Evolutionary conservation across 73 alveolate genomes (phyloP), one percentile per base, ranked within the genome.

Genomic region (Paramecium bursaria): DNA sequence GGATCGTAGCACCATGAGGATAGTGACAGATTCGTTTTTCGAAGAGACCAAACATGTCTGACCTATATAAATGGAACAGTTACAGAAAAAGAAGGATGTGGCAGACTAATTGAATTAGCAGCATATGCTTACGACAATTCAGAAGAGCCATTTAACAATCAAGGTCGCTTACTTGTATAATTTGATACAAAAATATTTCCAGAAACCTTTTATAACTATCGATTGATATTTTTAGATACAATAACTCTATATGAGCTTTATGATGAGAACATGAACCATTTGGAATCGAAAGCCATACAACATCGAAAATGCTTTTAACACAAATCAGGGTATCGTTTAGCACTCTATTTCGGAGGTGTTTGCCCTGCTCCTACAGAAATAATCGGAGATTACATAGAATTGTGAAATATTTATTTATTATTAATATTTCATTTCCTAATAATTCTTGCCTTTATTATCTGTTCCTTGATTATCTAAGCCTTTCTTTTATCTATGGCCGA

Each of bases 121-220:
- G 88, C 88, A 2, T 75, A 75, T 17, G 88, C 88, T 30, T 75
- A 75, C 35, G 88, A 75, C 22, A 53, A 75, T 60, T 14, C 61
- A 26, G 85, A 39, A 39, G 53, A 39, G 7, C 88, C 88, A 57
- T 75, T 46, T 60, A 48, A 75, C 49, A 82, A 75, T 60, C 75
- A 54, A 46, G 88, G 74, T 54, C 57, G 74, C 26, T 57, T 75
- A 0, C 15, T 75, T n/a, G 51, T 39, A 50, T 29, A 31, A 10
- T 75, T 75, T 46, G 22, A 6, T 26, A 22, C 48, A 4, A 22
- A 30, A 30, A 50, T 75, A 27, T 27, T 10, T 26, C 22, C 60
- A 0, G 85, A 50, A 53, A 85, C 19, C n/a, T 26, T 39, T 29
- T 75, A 75, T 50, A n/a, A 13, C n/a, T 75, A 75, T 60, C 2